Conservation (phyloP, 2,329 filamentous ascomycete species). For the Pseudocercospora ulei region DNA sequence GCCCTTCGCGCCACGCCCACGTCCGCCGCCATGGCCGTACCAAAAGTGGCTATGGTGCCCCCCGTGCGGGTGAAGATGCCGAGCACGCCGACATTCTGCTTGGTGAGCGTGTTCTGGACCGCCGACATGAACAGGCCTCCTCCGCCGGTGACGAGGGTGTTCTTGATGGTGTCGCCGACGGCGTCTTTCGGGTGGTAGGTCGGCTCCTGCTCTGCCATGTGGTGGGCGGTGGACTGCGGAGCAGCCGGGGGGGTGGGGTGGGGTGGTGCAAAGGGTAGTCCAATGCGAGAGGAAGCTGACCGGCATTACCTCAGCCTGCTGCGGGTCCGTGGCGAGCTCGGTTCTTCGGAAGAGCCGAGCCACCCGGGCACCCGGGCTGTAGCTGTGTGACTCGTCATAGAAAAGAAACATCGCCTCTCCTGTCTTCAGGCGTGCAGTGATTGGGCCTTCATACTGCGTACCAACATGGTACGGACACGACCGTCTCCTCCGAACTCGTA, state of each 20-base stretch:
- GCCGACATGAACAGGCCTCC: constrained; percentile 64
- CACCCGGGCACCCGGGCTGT: too few species aligned
- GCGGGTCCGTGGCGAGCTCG: constrained; percentile 3
- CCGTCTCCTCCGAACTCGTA: not conserved
- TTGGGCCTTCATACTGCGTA: too few species aligned
- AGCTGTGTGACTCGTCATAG: too few species aligned
- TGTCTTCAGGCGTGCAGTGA: too few species aligned
- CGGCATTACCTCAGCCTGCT: not conserved
- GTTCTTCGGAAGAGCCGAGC: too few species aligned
- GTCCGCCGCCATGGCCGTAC: constrained; percentile 37
- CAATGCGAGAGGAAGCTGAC: constrained; percentile 4
- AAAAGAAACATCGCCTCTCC: too few species aligned
- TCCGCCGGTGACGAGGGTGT: constrained; percentile 54
- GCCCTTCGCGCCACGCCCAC: not conserved
- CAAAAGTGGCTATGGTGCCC: constrained; percentile 58
- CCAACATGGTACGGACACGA: constrained; percentile 1
- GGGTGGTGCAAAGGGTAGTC: constrained; percentile 1
- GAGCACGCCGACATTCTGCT: constrained; percentile 68
- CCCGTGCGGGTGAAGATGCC: constrained; percentile 73
- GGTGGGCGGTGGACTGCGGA: constrained; percentile 22
- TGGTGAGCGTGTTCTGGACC: constrained; percentile 76
- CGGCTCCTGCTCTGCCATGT: constrained; percentile 41
- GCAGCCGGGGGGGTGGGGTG: not conserved
- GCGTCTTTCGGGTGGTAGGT: constrained; percentile 65
- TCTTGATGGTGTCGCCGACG: constrained; percentile 55